phyloP scores from a whole-genome alignment of 352 stramenopile species.

The Phytopythium helicoides region DNA sequence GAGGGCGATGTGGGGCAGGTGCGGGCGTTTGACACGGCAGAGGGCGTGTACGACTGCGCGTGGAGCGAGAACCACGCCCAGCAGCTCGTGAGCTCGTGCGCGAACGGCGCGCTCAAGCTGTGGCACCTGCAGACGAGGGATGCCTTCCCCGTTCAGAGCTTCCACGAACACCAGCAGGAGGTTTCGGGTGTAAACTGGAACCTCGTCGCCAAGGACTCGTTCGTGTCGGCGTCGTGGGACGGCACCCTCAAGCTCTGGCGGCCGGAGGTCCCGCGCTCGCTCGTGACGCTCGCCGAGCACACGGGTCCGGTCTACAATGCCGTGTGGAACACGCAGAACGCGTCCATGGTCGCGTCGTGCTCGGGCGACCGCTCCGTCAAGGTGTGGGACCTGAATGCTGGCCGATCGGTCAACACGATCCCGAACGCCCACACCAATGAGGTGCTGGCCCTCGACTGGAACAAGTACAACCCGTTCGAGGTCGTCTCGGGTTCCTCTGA shows the following conservation, averaged over 20 bases:
- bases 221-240: slow-evolving; percentile 88
- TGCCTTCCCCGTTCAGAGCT: slow-evolving; percentile 87
- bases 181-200: slow-evolving; percentile 91
- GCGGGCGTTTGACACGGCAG: slow-evolving; percentile 86
- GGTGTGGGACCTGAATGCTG: slow-evolving; percentile 76
- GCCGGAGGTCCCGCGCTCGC: slow-evolving; percentile 61
- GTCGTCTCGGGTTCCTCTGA: slow-evolving; percentile 85
- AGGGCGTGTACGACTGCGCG: slow-evolving; percentile 88
- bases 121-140: slow-evolving; percentile 89
- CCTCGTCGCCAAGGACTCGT: slow-evolving; percentile 82
- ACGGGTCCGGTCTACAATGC: slow-evolving; percentile 78
- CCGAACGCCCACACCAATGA: slow-evolving; percentile 70
- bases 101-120: slow-evolving; percentile 87
- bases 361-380: slow-evolving; percentile 75
- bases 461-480: slow-evolving; percentile 92
- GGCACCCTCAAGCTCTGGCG: slow-evolving; percentile 86
- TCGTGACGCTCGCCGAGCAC: slow-evolving; percentile 80
- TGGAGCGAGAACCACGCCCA: slow-evolving; percentile 89
- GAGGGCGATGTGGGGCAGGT: slow-evolving; percentile 26
- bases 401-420: slow-evolving; percentile 55
- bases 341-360: slow-evolving; percentile 65
- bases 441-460: slow-evolving; percentile 89
- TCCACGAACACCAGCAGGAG: slow-evolving; percentile 85
- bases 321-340: slow-evolving; percentile 83
- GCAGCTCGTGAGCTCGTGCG: slow-evolving; percentile 85